phyloP scores from a whole-genome alignment of 2,329 filamentous ascomycete genomes.

The Arthrobotrys musiformis region DNA sequence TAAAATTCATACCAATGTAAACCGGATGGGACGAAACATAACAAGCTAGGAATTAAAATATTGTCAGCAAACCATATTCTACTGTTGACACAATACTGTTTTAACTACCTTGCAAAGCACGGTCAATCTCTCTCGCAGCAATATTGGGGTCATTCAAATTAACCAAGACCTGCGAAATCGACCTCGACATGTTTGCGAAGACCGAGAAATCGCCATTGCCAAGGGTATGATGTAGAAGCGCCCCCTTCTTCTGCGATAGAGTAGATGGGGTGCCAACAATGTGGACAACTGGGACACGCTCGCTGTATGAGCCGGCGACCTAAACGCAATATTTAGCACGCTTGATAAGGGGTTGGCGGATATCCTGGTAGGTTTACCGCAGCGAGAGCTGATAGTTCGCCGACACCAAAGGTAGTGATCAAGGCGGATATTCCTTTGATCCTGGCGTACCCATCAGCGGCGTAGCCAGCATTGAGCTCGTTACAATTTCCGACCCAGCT shows the following conservation, averaged over 20 bases:
- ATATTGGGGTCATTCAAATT: conserved; percentile 76
- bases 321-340: conserved; percentile 8
- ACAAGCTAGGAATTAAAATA: conserved; percentile 61
- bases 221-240: conserved; percentile 74
- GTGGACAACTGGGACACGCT: conserved; percentile 75
- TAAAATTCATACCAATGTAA: conserved; percentile 69
- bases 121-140: conserved; percentile 79
- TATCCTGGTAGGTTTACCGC: conserved; percentile 63
- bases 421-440: conserved; percentile 76
- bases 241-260: conserved; percentile 65
- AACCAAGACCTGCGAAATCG: conserved; percentile 77
- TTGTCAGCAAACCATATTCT: neutral
- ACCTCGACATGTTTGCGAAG: conserved; percentile 79
- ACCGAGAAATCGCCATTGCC: conserved; percentile 84
- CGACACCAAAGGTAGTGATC: conserved; percentile 79
- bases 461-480: conserved; percentile 79
- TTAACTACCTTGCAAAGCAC: conserved; percentile 74
- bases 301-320: conserved; percentile 77
- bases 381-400: conserved; percentile 78
- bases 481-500: conserved; percentile 70
- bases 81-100: neutral
- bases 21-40: conserved; percentile 79
- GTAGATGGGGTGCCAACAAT: conserved; percentile 70
- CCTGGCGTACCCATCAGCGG: conserved; percentile 81
- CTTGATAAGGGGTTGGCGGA: neutral